phyloP scores from a whole-genome alignment of 257 asterid species.

The Ligustrum vulgare region DNA sequence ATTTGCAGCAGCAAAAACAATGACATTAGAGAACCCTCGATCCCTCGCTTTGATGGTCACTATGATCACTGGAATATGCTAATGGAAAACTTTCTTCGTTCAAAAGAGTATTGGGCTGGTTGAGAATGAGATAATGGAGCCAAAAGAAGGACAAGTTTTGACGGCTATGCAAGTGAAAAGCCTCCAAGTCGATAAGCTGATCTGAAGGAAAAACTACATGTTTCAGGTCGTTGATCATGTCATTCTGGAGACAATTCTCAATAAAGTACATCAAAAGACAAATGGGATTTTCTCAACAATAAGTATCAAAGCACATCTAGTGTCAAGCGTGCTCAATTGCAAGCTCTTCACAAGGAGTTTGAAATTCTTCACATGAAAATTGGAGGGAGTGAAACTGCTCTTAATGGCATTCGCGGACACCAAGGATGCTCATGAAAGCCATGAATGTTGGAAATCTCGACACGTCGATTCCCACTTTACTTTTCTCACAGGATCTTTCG shows the following conservation, averaged over 20 bases:
- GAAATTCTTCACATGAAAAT: background rate
- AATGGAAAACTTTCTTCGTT: background rate
- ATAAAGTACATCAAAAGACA: background rate
- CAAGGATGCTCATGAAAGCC: too few species aligned
- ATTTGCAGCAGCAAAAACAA: background rate
- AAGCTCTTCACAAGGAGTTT: background rate
- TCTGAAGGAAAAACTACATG: background rate
- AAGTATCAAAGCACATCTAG: background rate
- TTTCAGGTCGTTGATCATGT: background rate
- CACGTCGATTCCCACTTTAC: too few species aligned
- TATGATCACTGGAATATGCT: background rate
- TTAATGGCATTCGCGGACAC: too few species aligned
- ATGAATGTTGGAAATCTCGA: too few species aligned
- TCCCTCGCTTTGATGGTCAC: background rate
- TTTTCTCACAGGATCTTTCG: too few species aligned
- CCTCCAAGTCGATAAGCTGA: background rate
- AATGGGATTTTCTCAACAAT: background rate
- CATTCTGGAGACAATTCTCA: background rate
- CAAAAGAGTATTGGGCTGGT: background rate
- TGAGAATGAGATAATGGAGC: background rate
- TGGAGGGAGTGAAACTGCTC: background rate
- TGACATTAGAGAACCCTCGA: background rate
- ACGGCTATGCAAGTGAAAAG: background rate
- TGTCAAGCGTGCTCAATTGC: background rate
- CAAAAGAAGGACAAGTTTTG: background rate